These are phyloP conservation scores for Trypanosoma congolense DNA, from an alignment of 208 protist genomes.

Conservation along the genomic window DNA sequence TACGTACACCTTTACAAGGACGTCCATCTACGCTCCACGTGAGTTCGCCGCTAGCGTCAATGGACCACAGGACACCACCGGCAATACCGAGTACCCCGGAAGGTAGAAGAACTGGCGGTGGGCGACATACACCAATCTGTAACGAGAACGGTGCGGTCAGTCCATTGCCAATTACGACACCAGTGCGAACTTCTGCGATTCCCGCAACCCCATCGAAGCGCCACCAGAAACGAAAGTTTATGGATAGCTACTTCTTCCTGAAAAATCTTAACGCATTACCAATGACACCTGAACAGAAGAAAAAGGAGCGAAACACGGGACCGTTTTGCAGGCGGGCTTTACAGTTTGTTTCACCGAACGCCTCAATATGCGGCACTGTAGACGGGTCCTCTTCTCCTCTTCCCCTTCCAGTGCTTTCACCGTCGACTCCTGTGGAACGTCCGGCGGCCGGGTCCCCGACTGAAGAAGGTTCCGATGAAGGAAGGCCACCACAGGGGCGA, in stretches of 20 bases:
- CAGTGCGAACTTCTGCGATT: too few species aligned
- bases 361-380: not conserved
- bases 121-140: too few species aligned
- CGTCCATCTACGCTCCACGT: not conserved
- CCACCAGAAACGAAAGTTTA: slow-evolving; percentile 2
- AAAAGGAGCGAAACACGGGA: slow-evolving; percentile 4
- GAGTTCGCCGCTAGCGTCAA: not conserved
- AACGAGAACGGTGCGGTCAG: too few species aligned
- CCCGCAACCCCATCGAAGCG: not conserved
- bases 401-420: slow-evolving; percentile 5
- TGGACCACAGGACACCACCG: not conserved
- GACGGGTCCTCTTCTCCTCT: not conserved
- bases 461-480: not conserved
- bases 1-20: not conserved
- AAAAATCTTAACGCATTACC: slow-evolving; percentile 12
- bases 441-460: too few species aligned
- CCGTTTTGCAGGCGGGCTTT: slow-evolving; percentile 7
- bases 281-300: slow-evolving; percentile 9
- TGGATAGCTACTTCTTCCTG: slow-evolving; percentile 18
- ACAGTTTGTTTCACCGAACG: not conserved
- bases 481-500: too few species aligned
- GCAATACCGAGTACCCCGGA: not conserved
- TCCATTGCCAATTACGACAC: too few species aligned
- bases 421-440: not conserved
- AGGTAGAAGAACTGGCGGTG: too few species aligned